Percentiles rank a stretch among this genome's conserved stretches.
phyloP scores from a whole-genome alignment of 805 yeast genomes.

The Saturnispora kantuleensis region DNA sequence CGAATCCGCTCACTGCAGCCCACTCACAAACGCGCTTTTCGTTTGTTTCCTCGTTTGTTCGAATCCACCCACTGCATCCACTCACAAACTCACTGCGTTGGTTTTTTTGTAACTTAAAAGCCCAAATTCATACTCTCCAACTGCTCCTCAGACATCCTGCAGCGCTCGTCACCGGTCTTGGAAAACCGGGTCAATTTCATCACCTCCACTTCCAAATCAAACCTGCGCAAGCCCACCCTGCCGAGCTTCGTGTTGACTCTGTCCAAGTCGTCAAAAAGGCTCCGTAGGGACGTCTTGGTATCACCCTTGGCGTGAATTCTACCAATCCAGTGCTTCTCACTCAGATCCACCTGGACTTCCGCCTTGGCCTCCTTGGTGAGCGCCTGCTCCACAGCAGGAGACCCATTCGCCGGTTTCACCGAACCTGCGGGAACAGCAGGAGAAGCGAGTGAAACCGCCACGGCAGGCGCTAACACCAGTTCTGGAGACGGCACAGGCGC shows the following conservation, averaged over 20 bases:
- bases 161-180: slow-evolving; percentile 20
- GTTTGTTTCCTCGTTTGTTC: no score
- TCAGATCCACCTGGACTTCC: slow-evolving; percentile 7
- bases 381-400: background rate
- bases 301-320: slow-evolving; percentile 19
- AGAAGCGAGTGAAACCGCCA: no score
- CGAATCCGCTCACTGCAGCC: no score
- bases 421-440: no score
- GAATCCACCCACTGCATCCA: no score
- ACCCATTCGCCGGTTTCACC: background rate
- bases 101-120: background rate
- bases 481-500: no score
- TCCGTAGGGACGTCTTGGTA: slow-evolving; percentile 10
- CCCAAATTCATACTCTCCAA: slow-evolving; percentile 38
- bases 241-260: slow-evolving; percentile 15
- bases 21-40: no score
- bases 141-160: slow-evolving; percentile 31
- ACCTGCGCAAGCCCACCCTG: slow-evolving; percentile 12
- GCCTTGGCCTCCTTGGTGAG: background rate
- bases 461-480: no score
- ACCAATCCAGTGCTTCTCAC: slow-evolving; percentile 24
- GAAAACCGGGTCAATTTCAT: slow-evolving; percentile 19
- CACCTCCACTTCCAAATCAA: slow-evolving; percentile 23
- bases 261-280: slow-evolving; percentile 19
- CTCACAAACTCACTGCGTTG: no score